Percentiles rank a stretch among this genome's conserved stretches.
These are phyloP conservation scores for Aspergillus wentii DNA, from an alignment of 495 filamentous ascomycete species.

Conservation along the genomic window DNA sequence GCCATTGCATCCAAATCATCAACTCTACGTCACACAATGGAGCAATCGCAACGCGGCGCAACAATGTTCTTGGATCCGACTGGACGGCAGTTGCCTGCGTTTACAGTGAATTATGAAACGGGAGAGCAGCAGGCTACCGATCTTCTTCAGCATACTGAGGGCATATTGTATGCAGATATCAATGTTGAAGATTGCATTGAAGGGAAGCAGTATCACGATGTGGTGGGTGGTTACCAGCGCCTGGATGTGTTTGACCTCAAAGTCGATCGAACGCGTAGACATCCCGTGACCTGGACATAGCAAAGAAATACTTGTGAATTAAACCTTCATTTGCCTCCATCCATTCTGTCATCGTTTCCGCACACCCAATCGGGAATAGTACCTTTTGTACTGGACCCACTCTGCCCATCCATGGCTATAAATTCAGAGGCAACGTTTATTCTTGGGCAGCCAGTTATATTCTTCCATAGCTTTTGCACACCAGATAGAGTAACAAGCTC, in stretches of 20 bases:
- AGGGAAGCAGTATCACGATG: constrained; percentile 41
- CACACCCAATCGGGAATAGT: no score
- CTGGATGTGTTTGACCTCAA: constrained; percentile 36
- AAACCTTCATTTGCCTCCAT: no score
- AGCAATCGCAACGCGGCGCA: constrained; percentile 19
- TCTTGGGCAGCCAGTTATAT: no score
- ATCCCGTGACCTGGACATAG: constrained; percentile 10
- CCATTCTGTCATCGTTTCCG: no score
- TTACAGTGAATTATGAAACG: constrained; percentile 11
- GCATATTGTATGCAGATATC: constrained; percentile 37
- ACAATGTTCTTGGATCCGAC: constrained; percentile 36
- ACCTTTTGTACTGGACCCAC: no score
- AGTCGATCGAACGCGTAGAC: constrained; percentile 21
- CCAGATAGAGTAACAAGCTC: no score
- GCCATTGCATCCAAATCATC: background rate
- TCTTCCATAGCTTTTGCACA: no score
- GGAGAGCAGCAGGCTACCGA: constrained; percentile 13
- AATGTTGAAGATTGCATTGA: constrained; percentile 34
- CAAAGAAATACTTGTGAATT: no score
- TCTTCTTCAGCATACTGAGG: constrained; percentile 29
- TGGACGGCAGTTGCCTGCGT: constrained; percentile 20
- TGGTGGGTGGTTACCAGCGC: constrained; percentile 38
- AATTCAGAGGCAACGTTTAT: no score
- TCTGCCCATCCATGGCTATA: no score
- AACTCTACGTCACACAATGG: constrained; percentile 11